These are phyloP conservation scores for Cardamine resedifolia DNA, from an alignment of 345 rosid species.

Conservation along the genomic window DNA sequence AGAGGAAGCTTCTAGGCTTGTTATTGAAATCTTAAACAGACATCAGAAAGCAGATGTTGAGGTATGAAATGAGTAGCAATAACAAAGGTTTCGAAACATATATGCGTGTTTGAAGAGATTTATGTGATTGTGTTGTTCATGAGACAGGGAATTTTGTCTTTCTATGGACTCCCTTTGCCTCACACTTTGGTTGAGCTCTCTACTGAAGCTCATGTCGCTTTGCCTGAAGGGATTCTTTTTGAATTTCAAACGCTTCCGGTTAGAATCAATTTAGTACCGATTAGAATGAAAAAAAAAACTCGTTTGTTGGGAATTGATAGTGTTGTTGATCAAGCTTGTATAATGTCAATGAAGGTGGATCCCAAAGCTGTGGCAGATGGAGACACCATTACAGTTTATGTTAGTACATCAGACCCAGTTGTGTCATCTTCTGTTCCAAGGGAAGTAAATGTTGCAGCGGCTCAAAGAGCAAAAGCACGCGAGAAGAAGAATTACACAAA, in stretches of 20 bases:
- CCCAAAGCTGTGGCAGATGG: constrained; percentile 77
- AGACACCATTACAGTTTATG: constrained; percentile 76
- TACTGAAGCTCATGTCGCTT: constrained; percentile 45
- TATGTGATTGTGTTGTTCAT: constrained; percentile 4
- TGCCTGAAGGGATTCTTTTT: constrained; percentile 57
- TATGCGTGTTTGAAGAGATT: neutral
- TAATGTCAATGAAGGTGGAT: constrained; percentile 57
- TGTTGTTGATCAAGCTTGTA: constrained; percentile 12
- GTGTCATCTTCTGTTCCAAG: constrained; percentile 64
- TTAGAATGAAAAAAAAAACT: neutral
- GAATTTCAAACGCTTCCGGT: constrained; percentile 81
- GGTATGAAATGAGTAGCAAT: constrained; percentile 42
- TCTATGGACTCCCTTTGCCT: constrained; percentile 81
- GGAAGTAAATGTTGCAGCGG: constrained; percentile 58
- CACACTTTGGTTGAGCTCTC: constrained; percentile 40
- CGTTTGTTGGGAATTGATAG: neutral
- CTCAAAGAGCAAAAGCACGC: constrained; percentile 58
- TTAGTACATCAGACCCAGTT: constrained; percentile 50
- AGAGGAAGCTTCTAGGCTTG: constrained; percentile 69
- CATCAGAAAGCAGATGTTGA: constrained; percentile 78
- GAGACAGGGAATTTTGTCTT: constrained; percentile 64
- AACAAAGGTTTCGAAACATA: neutral
- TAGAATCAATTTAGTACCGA: neutral
- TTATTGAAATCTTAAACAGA: constrained; percentile 52
- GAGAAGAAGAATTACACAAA: constrained; percentile 51